These are phyloP conservation scores for Pulveroboletus sp. DNA, from an alignment of 768 basidiomycete species.

Conservation along the genomic window DNA sequence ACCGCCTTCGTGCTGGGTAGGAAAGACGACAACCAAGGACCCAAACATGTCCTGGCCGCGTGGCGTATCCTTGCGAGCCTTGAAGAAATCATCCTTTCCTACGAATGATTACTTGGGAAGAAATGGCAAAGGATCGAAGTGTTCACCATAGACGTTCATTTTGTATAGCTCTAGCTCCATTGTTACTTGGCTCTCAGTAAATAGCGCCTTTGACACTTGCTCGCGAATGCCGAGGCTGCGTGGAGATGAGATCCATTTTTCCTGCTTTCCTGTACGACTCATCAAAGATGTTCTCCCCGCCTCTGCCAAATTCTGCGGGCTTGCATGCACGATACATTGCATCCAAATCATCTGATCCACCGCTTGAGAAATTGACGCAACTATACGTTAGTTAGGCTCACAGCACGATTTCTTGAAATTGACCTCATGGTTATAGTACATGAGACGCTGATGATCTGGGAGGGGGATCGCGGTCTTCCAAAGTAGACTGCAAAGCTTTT, in stretches of 20 bases:
- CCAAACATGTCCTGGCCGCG: slow-evolving; percentile 45
- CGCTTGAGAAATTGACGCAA: background rate
- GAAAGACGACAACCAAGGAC: slow-evolving; percentile 51
- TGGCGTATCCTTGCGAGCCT: slow-evolving; percentile 32
- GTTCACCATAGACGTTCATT: slow-evolving; percentile 47
- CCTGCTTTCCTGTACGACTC: slow-evolving; percentile 46
- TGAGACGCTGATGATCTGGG: background rate
- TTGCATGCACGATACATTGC: slow-evolving; percentile 34
- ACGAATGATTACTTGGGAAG: background rate
- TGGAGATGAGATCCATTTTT: slow-evolving; percentile 35
- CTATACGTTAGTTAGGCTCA: background rate
- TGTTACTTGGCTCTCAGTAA: slow-evolving; percentile 16
- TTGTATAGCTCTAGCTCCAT: slow-evolving; percentile 40
- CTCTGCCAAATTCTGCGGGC: slow-evolving; percentile 39
- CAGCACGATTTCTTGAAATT: background rate
- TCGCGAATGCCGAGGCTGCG: slow-evolving; percentile 18
- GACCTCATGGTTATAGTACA: background rate
- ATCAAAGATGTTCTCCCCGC: slow-evolving; percentile 38
- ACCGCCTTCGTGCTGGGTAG: slow-evolving; percentile 27
- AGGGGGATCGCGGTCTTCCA: background rate
- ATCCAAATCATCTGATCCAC: background rate
- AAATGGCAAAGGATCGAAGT: background rate
- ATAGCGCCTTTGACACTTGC: slow-evolving; percentile 29
- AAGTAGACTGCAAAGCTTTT: background rate
- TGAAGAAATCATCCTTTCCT: slow-evolving; percentile 12